A percentile compares a stretch with the other conserved stretches of the same genome.
Evolutionary conservation across 1,284 basidiomycete genomes (phyloP).

Genomic region (Tremellales sp.): DNA sequence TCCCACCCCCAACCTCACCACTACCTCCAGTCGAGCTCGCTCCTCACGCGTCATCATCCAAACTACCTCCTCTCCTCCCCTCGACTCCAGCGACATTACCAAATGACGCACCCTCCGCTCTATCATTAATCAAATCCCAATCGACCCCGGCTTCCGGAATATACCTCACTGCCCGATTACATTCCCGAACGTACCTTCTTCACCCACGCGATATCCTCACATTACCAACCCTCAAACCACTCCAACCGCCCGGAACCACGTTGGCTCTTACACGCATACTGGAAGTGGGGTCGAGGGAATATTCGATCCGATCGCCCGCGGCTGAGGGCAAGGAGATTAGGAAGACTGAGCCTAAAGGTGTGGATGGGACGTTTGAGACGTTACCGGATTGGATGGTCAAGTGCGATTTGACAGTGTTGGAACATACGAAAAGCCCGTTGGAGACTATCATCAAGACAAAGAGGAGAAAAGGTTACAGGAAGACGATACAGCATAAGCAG

Average conservation of each 20-base stretch:
- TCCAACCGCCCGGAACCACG: constrained; percentile 66
- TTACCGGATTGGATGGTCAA: constrained; percentile 54
- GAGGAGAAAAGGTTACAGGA: constrained; percentile 90
- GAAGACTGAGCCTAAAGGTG: constrained; percentile 26
- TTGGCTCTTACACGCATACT: constrained; percentile 80
- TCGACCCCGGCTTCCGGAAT: constrained; percentile 61
- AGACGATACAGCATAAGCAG: constrained; percentile 81
- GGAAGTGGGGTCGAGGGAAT: constrained; percentile 92
- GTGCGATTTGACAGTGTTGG: constrained; percentile 83
- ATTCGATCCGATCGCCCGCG: constrained; percentile 61
- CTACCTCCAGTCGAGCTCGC: constrained; percentile 18
- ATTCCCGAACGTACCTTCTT: constrained; percentile 81
- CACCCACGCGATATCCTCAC: constrained; percentile 87
- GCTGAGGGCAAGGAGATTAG: constrained; percentile 53
- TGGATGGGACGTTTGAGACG: constrained; percentile 15
- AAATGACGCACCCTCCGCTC: constrained; percentile 31
- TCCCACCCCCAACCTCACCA: constrained; percentile 21
- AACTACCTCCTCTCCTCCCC: constrained; percentile 36
- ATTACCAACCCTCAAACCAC: constrained; percentile 69
- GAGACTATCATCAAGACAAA: constrained; percentile 93
- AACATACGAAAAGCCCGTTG: constrained; percentile 92
- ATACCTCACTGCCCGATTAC: constrained; percentile 86
- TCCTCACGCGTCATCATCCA: constrained; percentile 17
- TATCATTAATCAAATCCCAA: constrained; percentile 48
- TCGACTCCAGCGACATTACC: constrained; percentile 22